phyloP scores from a whole-genome alignment of 768 basidiomycete genomes.

The Trametes coccinea region DNA sequence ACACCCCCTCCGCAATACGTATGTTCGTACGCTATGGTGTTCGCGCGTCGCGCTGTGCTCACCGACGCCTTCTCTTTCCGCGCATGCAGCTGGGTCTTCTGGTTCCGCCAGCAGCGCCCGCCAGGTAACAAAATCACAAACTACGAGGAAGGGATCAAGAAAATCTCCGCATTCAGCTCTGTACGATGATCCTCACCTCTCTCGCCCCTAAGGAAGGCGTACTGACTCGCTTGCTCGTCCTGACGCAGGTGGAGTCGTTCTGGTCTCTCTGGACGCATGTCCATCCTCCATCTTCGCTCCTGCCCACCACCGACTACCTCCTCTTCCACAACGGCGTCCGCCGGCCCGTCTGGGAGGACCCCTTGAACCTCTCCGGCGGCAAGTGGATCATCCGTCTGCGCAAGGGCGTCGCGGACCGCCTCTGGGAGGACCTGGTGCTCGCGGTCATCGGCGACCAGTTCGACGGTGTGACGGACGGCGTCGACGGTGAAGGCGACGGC shows the following conservation, averaged over 20 bases:
- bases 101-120: slow-evolving; percentile 88
- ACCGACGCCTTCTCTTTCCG: slow-evolving; percentile 1
- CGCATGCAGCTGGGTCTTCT: slow-evolving; percentile 76
- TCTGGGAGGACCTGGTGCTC: slow-evolving; percentile 89
- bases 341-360: slow-evolving; percentile 95
- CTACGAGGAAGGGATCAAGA: slow-evolving; percentile 95
- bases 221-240: too few relatives aligned
- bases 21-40: slow-evolving; percentile 58
- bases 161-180: slow-evolving; percentile 86
- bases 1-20: slow-evolving; percentile 85
- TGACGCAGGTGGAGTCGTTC: slow-evolving; percentile 82
- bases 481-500: slow-evolving; percentile 35
- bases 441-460: slow-evolving; percentile 92
- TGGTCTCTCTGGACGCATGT: slow-evolving; percentile 95
- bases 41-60: slow-evolving; percentile 23
- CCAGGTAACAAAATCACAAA: slow-evolving; percentile 88
- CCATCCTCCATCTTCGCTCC: slow-evolving; percentile 76
- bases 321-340: slow-evolving; percentile 86
- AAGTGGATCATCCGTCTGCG: slow-evolving; percentile 95
- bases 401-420: slow-evolving; percentile 86
- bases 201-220: too few relatives aligned
- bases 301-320: slow-evolving; percentile 91
- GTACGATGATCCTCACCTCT: slow-evolving; percentile 35
- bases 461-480: slow-evolving; percentile 46
- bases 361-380: slow-evolving; percentile 81